A percentile compares a stretch with the other conserved stretches of the same genome.
Evolutionary conservation across 192 early-diverging fungal genomes (phyloP).

Genomic region (Mortierella claussenii): DNA sequence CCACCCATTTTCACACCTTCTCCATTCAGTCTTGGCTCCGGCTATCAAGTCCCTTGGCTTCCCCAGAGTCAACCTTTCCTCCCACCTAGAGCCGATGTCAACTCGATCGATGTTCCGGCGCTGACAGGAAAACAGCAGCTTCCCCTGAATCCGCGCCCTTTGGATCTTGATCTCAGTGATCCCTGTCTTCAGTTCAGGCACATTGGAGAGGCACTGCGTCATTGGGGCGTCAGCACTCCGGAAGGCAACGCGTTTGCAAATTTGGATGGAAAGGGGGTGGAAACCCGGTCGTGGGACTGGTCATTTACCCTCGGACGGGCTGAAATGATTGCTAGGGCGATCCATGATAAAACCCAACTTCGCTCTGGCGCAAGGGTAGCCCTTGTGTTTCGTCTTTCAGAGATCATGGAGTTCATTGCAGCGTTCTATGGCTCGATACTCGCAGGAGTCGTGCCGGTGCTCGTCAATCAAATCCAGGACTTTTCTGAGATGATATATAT

Average conservation of each 20-base stretch:
- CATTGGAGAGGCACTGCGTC: conserved; percentile 71
- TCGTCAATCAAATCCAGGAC: conserved; percentile 80
- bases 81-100: conserved; percentile 37
- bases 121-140: conserved; percentile 57
- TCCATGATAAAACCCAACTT: conserved; percentile 69
- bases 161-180: conserved; percentile 23
- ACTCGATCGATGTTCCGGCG: conserved; percentile 48
- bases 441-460: conserved; percentile 80
- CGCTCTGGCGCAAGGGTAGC: conserved; percentile 72
- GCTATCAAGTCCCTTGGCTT: conserved; percentile 45
- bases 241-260: conserved; percentile 67
- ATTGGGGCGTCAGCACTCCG: conserved; percentile 64
- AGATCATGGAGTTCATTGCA: conserved; percentile 80
- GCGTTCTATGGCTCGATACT: conserved; percentile 80
- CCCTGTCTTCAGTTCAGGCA: conserved; percentile 63
- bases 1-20: neutral
- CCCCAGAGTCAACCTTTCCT: conserved; percentile 35
- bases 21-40: conserved; percentile 19
- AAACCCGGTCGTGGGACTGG: conserved; percentile 72
- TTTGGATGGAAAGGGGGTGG: conserved; percentile 75
- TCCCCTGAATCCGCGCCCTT: conserved; percentile 46
- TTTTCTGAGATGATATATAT: conserved; percentile 79
- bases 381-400: conserved; percentile 79
- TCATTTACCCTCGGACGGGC: conserved; percentile 70
- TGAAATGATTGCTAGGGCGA: conserved; percentile 69